Conservation (phyloP, 2,329 filamentous ascomycete species). For the Aotearoamyces nothofagi region DNA sequence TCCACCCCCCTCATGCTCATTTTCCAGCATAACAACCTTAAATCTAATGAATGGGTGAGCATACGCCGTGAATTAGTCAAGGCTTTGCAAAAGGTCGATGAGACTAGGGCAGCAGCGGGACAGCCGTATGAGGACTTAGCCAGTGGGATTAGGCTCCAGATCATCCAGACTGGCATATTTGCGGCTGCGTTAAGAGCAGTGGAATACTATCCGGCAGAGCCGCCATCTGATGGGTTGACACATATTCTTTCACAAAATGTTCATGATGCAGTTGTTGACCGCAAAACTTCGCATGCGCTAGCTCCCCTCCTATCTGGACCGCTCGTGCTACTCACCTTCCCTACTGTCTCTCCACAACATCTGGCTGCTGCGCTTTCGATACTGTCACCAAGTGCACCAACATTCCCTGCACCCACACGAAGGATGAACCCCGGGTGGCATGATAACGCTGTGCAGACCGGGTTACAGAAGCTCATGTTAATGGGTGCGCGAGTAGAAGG, state of each 20-base stretch:
- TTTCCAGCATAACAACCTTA: conserved; percentile 64
- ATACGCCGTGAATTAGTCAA: conserved; percentile 47
- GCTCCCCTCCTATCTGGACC: conserved; percentile 70
- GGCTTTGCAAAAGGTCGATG: conserved; percentile 49
- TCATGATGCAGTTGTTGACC: conserved; percentile 20
- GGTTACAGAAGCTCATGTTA: conserved; percentile 73
- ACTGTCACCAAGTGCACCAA: conserved; percentile 53
- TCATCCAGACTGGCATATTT: conserved; percentile 82
- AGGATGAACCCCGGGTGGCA: conserved; percentile 68
- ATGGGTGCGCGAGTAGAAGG: conserved; percentile 80
- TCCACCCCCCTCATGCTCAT: conserved; percentile 56
- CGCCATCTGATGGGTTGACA: conserved; percentile 25
- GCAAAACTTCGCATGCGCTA: conserved; percentile 42
- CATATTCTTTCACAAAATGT: conserved; percentile 39
- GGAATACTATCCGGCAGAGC: conserved; percentile 57
- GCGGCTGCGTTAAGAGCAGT: conserved; percentile 70
- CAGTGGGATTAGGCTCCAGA: conserved; percentile 58
- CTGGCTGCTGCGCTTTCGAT: conserved; percentile 68
- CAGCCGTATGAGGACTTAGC: conserved; percentile 30
- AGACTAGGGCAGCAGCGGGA: conserved; percentile 28
- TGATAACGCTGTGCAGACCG: conserved; percentile 64
- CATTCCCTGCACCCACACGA: conserved; percentile 66
- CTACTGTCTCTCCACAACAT: conserved; percentile 68
- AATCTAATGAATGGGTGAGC: conserved; percentile 48
- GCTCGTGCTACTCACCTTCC: conserved; percentile 65